phyloP scores from a whole-genome alignment of 2,329 filamentous ascomycete species.

The Aspergillus phoenicis region DNA sequence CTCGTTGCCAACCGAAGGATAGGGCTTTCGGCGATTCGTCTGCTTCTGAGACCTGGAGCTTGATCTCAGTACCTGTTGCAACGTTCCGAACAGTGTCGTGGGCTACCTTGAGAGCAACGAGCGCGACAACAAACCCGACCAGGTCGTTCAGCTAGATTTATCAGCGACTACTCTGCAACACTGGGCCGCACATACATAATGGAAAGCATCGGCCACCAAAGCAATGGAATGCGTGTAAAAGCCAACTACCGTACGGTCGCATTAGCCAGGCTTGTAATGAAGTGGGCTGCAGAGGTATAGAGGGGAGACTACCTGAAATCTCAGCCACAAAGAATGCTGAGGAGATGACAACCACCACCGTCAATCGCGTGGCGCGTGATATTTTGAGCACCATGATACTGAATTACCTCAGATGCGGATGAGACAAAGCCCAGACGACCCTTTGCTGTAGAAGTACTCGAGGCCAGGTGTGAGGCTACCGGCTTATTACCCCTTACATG shows the following conservation, averaged over 20 bases:
- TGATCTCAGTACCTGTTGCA: conserved; percentile 6
- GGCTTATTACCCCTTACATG: conserved; percentile 6
- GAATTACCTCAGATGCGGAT: not conserved
- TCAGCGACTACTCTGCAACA: conserved; percentile 12
- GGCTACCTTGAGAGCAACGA: conserved; percentile 64
- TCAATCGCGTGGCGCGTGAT: conserved; percentile 34
- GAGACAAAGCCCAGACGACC: not conserved
- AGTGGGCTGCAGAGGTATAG: not conserved
- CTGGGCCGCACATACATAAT: conserved; percentile 54
- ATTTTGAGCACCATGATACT: conserved; percentile 28
- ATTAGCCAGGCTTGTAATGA: not conserved
- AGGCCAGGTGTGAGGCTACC: not conserved
- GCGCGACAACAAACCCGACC: conserved; percentile 67
- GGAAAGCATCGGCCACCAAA: conserved; percentile 75
- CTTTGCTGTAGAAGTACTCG: conserved; percentile 5
- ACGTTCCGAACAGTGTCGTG: not conserved
- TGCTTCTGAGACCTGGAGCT: conserved; percentile 57
- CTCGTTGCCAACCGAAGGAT: conserved; percentile 76
- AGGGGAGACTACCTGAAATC: conserved; percentile 30
- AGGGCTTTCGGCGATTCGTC: conserved; percentile 60
- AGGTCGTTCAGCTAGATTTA: conserved; percentile 67
- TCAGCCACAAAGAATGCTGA: conserved; percentile 37
- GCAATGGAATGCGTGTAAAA: conserved; percentile 72
- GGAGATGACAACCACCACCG: conserved; percentile 34
- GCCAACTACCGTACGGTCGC: conserved; percentile 53